phyloP scores from a whole-genome alignment of 352 stramenopile genomes.

The Globisporangium alternatum region DNA sequence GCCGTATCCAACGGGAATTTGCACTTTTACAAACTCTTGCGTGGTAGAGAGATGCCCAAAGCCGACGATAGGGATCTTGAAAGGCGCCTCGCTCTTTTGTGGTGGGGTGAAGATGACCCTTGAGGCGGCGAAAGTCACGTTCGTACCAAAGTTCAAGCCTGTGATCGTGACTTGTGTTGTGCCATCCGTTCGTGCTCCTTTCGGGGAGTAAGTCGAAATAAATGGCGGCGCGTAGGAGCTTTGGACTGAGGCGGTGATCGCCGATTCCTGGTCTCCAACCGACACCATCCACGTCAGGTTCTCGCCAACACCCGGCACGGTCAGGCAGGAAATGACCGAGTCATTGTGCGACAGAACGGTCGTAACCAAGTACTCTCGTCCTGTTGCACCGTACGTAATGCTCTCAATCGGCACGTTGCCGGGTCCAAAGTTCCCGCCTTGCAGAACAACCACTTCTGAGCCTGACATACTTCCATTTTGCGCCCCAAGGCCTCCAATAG shows the following conservation, averaged over 20 bases:
- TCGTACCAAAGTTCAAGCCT: slow-evolving; percentile 48
- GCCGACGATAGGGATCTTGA: slow-evolving; percentile 34
- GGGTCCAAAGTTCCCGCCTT: slow-evolving; percentile 60
- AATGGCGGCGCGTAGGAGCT: slow-evolving; percentile 53
- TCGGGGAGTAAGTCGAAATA: slow-evolving; percentile 23
- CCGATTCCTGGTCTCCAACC: slow-evolving; percentile 53
- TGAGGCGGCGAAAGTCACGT: slow-evolving; percentile 33
- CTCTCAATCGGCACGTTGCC: slow-evolving; percentile 34
- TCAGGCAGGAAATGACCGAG: slow-evolving; percentile 50
- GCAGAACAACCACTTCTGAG: slow-evolving; percentile 35
- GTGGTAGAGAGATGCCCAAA: slow-evolving; percentile 30
- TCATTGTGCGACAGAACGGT: slow-evolving; percentile 50
- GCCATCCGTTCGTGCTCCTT: slow-evolving; percentile 38
- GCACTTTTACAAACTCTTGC: slow-evolving; percentile 40
- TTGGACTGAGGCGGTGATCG: slow-evolving; percentile 23
- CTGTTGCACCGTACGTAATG: slow-evolving; percentile 58
- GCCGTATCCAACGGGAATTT: slow-evolving; percentile 41
- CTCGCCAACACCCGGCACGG: slow-evolving; percentile 42
- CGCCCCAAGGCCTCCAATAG: slow-evolving; percentile 34
- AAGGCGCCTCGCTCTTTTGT: slow-evolving; percentile 26
- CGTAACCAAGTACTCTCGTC: slow-evolving; percentile 45
- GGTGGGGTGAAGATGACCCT: slow-evolving; percentile 46
- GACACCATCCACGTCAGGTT: slow-evolving; percentile 52
- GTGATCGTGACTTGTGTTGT: slow-evolving; percentile 43
- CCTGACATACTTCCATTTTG: slow-evolving; percentile 31